Conservation (phyloP, 1,284 basidiomycete genomes). For the Mycena citricolor region DNA sequence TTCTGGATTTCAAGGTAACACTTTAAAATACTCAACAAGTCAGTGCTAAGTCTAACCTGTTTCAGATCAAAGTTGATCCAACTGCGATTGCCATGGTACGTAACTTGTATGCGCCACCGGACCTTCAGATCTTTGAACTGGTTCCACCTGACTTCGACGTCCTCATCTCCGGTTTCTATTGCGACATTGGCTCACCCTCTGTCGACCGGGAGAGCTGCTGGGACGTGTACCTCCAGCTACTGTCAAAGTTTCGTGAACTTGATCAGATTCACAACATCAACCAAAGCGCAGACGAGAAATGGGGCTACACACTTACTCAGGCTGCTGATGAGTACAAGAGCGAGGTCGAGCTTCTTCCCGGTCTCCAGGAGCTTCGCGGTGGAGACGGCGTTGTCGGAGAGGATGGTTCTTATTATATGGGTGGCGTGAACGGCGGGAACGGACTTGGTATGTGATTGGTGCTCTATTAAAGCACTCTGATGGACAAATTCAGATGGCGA, state of each 20-base stretch:
- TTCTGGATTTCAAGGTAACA: slow-evolving; percentile 14
- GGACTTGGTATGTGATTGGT: no score
- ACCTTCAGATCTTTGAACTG: slow-evolving; percentile 3
- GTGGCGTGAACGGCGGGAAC: no score
- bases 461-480: no score
- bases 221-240: not conserved
- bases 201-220: not conserved
- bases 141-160: slow-evolving; percentile 7
- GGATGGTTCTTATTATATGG: no score
- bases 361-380: no score
- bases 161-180: slow-evolving; percentile 2
- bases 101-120: not conserved
- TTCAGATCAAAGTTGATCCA: slow-evolving; percentile 2
- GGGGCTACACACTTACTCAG: no score
- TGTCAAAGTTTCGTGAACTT: not conserved
- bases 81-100: slow-evolving; percentile 1
- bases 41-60: no score
- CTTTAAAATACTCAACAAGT: not conserved
- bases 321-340: no score
- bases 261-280: not conserved
- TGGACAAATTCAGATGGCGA: no score
- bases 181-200: not conserved
- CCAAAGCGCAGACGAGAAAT: no score
- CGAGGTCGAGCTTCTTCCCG: no score
- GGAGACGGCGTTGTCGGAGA: no score